A percentile compares a stretch with the other conserved stretches of the same genome.
These are phyloP conservation scores for Trichoderma hamatum DNA, from an alignment of 2,329 filamentous ascomycete genomes.

Conservation along the genomic window DNA sequence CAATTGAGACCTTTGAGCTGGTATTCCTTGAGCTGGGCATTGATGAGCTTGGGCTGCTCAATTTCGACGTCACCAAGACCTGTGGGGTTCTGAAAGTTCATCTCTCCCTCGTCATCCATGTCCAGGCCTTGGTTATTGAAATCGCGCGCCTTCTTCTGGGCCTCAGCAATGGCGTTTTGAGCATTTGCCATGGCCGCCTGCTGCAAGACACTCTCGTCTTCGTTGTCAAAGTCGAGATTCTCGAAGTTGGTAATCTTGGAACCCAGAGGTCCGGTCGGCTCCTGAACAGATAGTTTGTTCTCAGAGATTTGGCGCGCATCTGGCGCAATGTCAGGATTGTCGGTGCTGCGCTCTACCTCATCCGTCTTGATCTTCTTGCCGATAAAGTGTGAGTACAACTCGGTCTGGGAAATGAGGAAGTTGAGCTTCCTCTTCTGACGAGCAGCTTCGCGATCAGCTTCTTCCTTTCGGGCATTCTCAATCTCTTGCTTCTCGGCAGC, in stretches of 20 bases:
- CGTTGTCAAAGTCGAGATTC: conserved; percentile 91
- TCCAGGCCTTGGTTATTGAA: conserved; percentile 78
- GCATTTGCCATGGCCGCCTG: conserved; percentile 93
- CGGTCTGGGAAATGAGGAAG: conserved; percentile 98
- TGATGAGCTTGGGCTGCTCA: conserved; percentile 90
- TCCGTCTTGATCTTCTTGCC: conserved; percentile 99
- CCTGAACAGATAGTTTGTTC: conserved; percentile 53
- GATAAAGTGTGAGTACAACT: conserved; percentile 98
- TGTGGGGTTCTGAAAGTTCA: conserved; percentile 99
- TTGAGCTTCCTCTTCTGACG: conserved; percentile 98
- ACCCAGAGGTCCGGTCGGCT: conserved; percentile 57
- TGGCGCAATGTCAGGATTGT: conserved; percentile 71
- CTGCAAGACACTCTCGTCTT: conserved; percentile 80
- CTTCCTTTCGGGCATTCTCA: conserved; percentile 93
- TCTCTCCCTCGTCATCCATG: conserved; percentile 89
- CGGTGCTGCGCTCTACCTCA: conserved; percentile 87
- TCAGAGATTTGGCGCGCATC: conserved; percentile 48
- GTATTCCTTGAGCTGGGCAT: conserved; percentile 95
- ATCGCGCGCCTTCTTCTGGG: conserved; percentile 86
- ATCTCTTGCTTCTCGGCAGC: conserved; percentile 94
- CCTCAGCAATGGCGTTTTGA: conserved; percentile 92
- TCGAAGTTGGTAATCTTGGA: conserved; percentile 90
- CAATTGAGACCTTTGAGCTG: conserved; percentile 99
- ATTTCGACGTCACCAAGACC: conserved; percentile 93
- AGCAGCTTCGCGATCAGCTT: conserved; percentile 96